A percentile compares a stretch with the other conserved stretches of the same genome.
Conservation (phyloP, 371 early-diverging fungal genomes). For the Cladochytrium tenue region DNA sequence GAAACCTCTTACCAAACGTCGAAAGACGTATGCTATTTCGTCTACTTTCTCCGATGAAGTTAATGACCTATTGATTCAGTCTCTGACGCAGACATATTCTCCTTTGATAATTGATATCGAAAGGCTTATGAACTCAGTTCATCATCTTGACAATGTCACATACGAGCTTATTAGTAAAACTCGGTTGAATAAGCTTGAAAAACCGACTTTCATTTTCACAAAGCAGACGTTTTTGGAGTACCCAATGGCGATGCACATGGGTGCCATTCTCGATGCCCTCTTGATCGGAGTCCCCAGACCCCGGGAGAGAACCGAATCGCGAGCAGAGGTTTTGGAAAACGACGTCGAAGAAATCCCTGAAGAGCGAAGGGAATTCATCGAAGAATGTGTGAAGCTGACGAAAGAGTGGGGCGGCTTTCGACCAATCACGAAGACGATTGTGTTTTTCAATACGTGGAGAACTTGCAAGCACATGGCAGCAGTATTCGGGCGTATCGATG, state of each 20-base stretch:
- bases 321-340: slow-evolving; percentile 7
- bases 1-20: slow-evolving; percentile 77
- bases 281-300: slow-evolving; percentile 35
- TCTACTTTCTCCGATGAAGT: neutral
- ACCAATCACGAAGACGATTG: slow-evolving; percentile 72
- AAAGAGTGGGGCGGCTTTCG: too few relatives aligned
- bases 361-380: too few relatives aligned
- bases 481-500: slow-evolving; percentile 33
- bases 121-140: neutral
- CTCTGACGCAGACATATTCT: neutral
- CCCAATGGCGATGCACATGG: slow-evolving; percentile 75
- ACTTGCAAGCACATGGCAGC: slow-evolving; percentile 65
- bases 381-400: too few relatives aligned
- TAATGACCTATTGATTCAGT: neutral
- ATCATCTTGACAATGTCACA: neutral
- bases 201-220: neutral
- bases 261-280: slow-evolving; percentile 73
- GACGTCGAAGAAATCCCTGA: neutral
- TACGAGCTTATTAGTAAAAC: neutral
- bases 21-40: neutral
- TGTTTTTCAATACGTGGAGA: slow-evolving; percentile 82
- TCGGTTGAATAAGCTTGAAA: neutral
- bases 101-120: neutral
- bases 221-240: slow-evolving; percentile 44
- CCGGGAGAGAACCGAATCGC: slow-evolving; percentile 33